Conservation (phyloP, 148 eudicot genomes). For the Salicornia ramosissima region DNA sequence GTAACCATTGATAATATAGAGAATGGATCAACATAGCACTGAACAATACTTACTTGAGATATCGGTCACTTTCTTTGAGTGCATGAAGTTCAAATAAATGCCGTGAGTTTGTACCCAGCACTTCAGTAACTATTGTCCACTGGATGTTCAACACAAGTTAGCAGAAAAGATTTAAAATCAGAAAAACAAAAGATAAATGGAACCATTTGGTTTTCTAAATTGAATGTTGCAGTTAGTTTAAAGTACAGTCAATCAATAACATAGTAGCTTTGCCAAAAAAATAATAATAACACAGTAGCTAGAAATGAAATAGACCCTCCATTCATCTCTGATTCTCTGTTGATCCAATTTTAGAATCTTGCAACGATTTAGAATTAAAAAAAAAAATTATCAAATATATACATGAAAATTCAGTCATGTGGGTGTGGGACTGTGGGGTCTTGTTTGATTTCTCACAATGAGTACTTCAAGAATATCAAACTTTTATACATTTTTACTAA, state of each 20-base stretch:
- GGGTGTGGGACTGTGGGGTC: too few species aligned
- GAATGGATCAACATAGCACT: not conserved
- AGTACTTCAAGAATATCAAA: too few species aligned
- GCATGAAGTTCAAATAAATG: slow-evolving; percentile 94
- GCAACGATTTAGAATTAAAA: too few species aligned
- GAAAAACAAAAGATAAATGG: not conserved
- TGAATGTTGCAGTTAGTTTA: not conserved
- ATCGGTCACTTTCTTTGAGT: slow-evolving; percentile 66
- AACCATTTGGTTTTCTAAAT: not conserved
- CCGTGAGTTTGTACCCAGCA: slow-evolving; percentile 75
- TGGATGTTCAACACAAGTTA: slow-evolving; percentile 30
- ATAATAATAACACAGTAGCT: not conserved
- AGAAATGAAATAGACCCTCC: not conserved
- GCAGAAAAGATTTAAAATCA: slow-evolving; percentile 5
- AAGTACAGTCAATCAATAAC: not conserved
- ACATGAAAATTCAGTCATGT: too few species aligned
- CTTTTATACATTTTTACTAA: too few species aligned
- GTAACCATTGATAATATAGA: not conserved
- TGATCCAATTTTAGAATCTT: too few species aligned
- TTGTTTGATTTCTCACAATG: too few species aligned
- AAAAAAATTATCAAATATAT: too few species aligned
- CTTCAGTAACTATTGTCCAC: slow-evolving; percentile 75
- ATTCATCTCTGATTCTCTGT: too few species aligned
- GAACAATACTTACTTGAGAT: slow-evolving; percentile 51
- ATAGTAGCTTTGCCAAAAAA: too few species aligned